Evolutionary conservation across 805 yeast genomes (phyloP).

Genomic region (Zygosaccharomyces rouxii): DNA sequence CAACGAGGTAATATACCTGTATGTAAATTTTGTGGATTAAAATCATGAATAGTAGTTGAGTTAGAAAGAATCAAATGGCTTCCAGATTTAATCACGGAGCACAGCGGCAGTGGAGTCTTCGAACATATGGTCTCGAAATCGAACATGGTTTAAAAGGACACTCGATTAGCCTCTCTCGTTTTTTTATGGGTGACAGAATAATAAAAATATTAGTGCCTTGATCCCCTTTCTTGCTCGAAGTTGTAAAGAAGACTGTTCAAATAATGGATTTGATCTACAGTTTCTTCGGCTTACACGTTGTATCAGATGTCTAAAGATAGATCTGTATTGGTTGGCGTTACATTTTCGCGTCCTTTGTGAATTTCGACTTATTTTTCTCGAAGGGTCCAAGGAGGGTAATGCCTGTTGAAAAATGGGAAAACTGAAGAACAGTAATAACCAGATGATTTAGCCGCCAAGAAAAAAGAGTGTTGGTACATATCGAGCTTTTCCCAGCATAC

Average conservation of each 20-base stretch:
- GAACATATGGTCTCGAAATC: conserved; percentile 47
- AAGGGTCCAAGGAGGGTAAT: conserved; percentile 1
- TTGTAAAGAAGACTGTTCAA: not conserved
- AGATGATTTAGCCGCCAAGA: not conserved
- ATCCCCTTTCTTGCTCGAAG: not conserved
- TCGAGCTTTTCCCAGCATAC: no score
- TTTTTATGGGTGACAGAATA: no score
- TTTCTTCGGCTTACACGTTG: not conserved
- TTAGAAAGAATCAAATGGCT: conserved; percentile 29
- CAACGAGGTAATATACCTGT: conserved; percentile 72
- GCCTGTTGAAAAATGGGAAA: not conserved
- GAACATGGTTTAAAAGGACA: not conserved
- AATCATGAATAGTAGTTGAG: conserved; percentile 20
- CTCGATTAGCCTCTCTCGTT: no score
- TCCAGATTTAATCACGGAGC: conserved; percentile 64
- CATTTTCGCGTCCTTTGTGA: conserved; percentile 6
- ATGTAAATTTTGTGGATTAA: conserved; percentile 32
- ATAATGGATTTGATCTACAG: not conserved
- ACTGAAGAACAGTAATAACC: not conserved
- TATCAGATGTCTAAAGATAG: not conserved
- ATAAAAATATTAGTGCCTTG: no score
- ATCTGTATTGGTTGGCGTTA: not conserved
- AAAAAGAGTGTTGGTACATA: no score
- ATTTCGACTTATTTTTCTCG: not conserved
- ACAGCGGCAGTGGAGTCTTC: conserved; percentile 70